These are phyloP conservation scores for Pseudocercospora macadamiae DNA, from an alignment of 2,329 filamentous ascomycete species.

Conservation along the genomic window DNA sequence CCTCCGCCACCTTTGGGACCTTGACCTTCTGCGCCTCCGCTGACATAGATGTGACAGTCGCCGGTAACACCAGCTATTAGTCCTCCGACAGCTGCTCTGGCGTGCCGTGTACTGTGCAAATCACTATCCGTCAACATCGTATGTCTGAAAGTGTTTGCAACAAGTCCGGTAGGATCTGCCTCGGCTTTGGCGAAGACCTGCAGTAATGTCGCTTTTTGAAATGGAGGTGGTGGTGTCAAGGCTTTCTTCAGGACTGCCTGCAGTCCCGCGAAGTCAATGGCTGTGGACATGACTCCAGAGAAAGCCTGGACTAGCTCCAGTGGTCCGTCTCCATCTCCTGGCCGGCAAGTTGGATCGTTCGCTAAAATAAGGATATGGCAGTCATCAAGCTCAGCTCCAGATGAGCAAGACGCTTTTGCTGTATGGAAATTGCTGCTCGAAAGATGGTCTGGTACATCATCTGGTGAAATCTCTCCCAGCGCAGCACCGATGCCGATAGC, in stretches of 20 bases:
- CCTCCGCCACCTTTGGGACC: background rate
- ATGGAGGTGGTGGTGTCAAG: conserved; percentile 1
- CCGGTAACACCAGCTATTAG: conserved; percentile 14
- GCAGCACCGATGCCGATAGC: conserved; percentile 11
- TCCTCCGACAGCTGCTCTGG: conserved; percentile 14
- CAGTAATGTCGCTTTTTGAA: background rate
- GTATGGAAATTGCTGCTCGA: conserved; percentile 7
- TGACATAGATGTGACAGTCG: conserved; percentile 14
- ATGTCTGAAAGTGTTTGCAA: conserved; percentile 8
- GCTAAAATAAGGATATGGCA: conserved; percentile 17
- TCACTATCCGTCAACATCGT: conserved; percentile 18
- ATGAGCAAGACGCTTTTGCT: conserved; percentile 12
- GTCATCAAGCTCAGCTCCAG: conserved; percentile 15
- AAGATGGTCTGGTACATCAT: background rate
- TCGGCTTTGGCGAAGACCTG: conserved; percentile 19
- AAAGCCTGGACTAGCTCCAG: background rate
- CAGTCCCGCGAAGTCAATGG: conserved; percentile 7
- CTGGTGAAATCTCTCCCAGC: background rate
- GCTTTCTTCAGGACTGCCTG: background rate
- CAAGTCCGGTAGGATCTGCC: conserved; percentile 15
- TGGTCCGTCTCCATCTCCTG: background rate
- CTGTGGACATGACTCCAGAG: conserved; percentile 6
- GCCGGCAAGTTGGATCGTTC: background rate
- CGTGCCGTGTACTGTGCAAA: conserved; percentile 16
- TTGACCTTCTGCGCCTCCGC: conserved; percentile 16